Evolutionary conservation across 352 stramenopile species (phyloP), one percentile per base, ranked within the genome.

Genomic region (Phytophthora boehmeriae): DNA sequence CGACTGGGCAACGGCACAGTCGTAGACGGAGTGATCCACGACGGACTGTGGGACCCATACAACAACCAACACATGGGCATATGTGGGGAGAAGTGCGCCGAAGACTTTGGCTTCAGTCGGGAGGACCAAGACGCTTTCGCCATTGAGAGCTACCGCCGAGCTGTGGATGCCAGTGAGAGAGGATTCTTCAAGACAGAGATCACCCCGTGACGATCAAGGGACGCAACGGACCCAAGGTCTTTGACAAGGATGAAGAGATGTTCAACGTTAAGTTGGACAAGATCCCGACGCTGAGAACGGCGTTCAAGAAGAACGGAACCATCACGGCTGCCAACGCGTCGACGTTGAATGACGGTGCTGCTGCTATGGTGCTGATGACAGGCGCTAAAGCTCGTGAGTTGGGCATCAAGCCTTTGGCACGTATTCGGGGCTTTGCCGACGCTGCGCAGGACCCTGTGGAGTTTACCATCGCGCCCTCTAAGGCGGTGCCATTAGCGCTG

Each of bases 261-360:
- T 82, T 84, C 56, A 84, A 86, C 51, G 89, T 96, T 5, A 94
- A 98, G 38, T 63, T 92, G 2, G 89, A 98, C 22, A 98, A 98
- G 74, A 87, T 99, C 59, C 68, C 81, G 27, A 86, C 67, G 43
- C 63, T 99, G 9, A 87, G 86, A 43, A 75, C 97, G 35, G 97
- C 95, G 9, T 99, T 99, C 75, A 92, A 98, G 71, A 96, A 97
- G 63, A 85, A 98, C 66, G 96, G 95, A 32, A 98, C 90, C 1
- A 93, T 99, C 39, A 99, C 98, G 10, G 97, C 97, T 9, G 97
- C 91, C 1, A 99, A 99, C 73, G 92, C 98, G n/a, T 97, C 91
- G 49, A 89, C 91, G 4, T 71, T 99, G 34, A 99, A 99, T 73
- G 98, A 99, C 59, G 98, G 97, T 22, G 98, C 97, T 1, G 89